phyloP scores from a whole-genome alignment of 2,329 filamentous ascomycete genomes.

The Sporothrix luriei region DNA sequence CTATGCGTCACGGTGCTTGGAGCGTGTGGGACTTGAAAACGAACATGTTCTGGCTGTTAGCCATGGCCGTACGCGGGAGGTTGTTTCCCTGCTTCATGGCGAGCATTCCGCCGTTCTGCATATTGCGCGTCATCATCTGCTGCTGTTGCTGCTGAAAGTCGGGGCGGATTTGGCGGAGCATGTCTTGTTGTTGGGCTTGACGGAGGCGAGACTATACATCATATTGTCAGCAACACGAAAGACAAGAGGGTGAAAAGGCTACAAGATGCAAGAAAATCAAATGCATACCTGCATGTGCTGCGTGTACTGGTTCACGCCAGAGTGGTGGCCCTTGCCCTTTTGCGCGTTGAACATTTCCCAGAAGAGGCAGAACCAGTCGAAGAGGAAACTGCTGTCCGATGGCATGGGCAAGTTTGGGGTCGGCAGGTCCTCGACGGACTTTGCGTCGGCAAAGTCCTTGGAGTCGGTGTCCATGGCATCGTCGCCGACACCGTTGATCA shows the following conservation, averaged over 20 bases:
- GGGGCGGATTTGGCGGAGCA: constrained; percentile 72
- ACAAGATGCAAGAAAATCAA: background rate
- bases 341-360: constrained; percentile 94
- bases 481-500: constrained; percentile 70
- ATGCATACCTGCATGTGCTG: constrained; percentile 74
- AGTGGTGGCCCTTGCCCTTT: constrained; percentile 66
- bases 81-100: constrained; percentile 63
- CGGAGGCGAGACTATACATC: constrained; percentile 67
- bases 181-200: constrained; percentile 74
- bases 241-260: background rate
- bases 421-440: constrained; percentile 79
- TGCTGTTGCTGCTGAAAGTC: constrained; percentile 57
- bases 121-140: constrained; percentile 68
- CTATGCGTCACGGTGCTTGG: background rate
- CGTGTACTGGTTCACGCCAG: constrained; percentile 73
- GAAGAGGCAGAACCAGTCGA: constrained; percentile 96
- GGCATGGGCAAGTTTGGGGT: constrained; percentile 68
- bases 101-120: constrained; percentile 63
- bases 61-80: constrained; percentile 74
- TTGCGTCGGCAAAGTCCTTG: constrained; percentile 74
- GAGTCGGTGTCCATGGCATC: constrained; percentile 80
- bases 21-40: constrained; percentile 41
- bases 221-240: background rate
- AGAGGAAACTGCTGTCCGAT: constrained; percentile 79
- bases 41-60: constrained; percentile 74